Percentiles rank a stretch among this genome's conserved stretches.
Evolutionary conservation across 257 asterid species (phyloP).

Genomic region (Ehretia macrophylla): DNA sequence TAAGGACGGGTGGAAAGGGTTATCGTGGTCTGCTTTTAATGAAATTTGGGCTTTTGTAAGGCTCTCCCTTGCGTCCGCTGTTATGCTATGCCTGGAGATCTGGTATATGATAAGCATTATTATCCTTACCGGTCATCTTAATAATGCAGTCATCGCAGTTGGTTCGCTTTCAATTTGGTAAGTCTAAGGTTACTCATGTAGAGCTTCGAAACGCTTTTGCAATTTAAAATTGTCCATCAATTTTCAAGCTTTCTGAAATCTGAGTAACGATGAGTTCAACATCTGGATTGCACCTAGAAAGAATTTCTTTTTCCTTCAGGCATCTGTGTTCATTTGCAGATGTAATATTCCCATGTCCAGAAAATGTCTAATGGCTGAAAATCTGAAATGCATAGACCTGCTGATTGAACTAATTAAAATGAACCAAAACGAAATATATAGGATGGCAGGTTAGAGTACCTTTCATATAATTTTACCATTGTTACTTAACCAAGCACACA

Average conservation of each 20-base stretch:
- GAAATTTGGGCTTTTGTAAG: conserved; percentile 80
- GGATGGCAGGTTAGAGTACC: no score
- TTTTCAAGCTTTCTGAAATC: background rate
- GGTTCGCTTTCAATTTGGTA: conserved; percentile 86
- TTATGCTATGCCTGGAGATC: conserved; percentile 79
- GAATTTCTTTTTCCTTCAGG: no score
- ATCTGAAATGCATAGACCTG: no score
- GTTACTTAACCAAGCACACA: no score
- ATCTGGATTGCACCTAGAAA: background rate
- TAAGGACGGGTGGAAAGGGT: conserved; percentile 83
- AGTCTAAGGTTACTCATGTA: conserved; percentile 6
- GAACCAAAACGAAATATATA: no score
- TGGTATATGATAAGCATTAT: conserved; percentile 86
- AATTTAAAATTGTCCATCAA: background rate
- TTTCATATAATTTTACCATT: no score
- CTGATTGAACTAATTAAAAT: no score
- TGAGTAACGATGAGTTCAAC: no score
- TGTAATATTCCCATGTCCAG: no score
- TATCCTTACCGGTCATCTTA: conserved; percentile 68
- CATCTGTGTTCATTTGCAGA: no score
- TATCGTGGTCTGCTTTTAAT: conserved; percentile 50
- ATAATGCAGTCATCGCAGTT: conserved; percentile 63
- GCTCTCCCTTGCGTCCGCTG: conserved; percentile 81
- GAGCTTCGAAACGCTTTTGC: no score
- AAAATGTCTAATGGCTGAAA: no score